These are phyloP conservation scores for Suillus subalutaceus DNA, from an alignment of 768 basidiomycete species.

Conservation along the genomic window DNA sequence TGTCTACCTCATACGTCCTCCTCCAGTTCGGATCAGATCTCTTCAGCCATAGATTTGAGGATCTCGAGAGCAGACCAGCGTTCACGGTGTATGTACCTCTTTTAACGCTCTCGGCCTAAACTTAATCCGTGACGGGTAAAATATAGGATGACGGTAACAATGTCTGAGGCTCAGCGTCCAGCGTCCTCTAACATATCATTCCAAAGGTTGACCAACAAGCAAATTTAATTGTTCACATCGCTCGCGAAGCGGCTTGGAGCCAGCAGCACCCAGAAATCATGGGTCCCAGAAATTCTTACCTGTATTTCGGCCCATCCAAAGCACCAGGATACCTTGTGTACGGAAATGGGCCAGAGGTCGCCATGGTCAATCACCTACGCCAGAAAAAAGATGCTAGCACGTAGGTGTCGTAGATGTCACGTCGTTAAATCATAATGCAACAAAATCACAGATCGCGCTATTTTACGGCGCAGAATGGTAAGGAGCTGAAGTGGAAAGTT, in stretches of 20 bases:
- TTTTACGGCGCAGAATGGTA: slow-evolving; percentile 70
- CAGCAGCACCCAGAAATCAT: slow-evolving; percentile 70
- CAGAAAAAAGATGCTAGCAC: slow-evolving; percentile 63
- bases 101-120: slow-evolving; percentile 8
- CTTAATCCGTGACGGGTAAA: background rate
- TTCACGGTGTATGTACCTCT: slow-evolving; percentile 63
- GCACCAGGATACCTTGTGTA: slow-evolving; percentile 67
- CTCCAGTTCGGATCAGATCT: slow-evolving; percentile 69
- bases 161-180: background rate
- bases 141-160: slow-evolving; percentile 25
- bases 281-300: slow-evolving; percentile 79
- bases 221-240: slow-evolving; percentile 64
- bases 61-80: slow-evolving; percentile 62
- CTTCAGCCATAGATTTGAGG: slow-evolving; percentile 62
- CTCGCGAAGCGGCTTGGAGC: slow-evolving; percentile 67
- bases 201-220: slow-evolving; percentile 56
- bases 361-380: slow-evolving; percentile 60
- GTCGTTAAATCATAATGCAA: background rate
- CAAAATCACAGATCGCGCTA: slow-evolving; percentile 60
- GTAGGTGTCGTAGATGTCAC: slow-evolving; percentile 45
- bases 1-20: slow-evolving; percentile 49
- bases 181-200: slow-evolving; percentile 7
- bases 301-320: slow-evolving; percentile 72
- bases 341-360: slow-evolving; percentile 58
- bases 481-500: slow-evolving; percentile 77